Evolutionary conservation across 257 asterid genomes (phyloP), one percentile per base, ranked within the genome.

Genomic region (Rehmannia glutinosa): DNA sequence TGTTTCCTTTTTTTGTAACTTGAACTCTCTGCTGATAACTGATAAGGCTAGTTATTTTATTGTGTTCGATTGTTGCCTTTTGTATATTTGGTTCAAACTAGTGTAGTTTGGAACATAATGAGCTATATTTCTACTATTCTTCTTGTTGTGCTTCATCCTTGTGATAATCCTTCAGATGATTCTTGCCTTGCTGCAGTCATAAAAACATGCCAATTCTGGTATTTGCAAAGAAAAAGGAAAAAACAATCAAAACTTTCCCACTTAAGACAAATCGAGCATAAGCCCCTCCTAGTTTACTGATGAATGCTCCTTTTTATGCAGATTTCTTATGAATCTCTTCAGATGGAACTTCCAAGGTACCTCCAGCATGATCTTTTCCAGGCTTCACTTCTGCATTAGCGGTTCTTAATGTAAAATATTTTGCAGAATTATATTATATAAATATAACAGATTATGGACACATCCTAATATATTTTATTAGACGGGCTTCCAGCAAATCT

Each of bases 261-360:
- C 45, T 41, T 9, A 21, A 27, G 47, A 49, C 62, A 10, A 30
- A 43, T 15, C 51, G 16, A 35, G 45, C 64, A 35, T 6, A 62
- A 61, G 68, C 50, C 16, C 21, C 21, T 33, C 54, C 66, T 71
- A 47, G 19, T 47, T n/a, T n/a, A n/a, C n/a, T n/a, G n/a, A n/a
- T n/a, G n/a, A n/a, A n/a, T n/a, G n/a, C n/a, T n/a, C n/a, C n/a
- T 23, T 27, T 46, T 80, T 66, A 79, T 25, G 54, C 58, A 41
- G 81, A 69, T 60, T 75, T 82, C 77, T 79, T 91, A 25, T 89
- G 85, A 68, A 87, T 77, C 71, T 82, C 93, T 75, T 92, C 98
- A 4, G 96, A 86, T 36, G 98, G 97, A 67, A 84, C 42, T 76
- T 92, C 98, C 11, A 92, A 82, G 3, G 97, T 92, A 10, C 88